A percentile compares a stretch with the other conserved stretches of the same genome.
phyloP scores from a whole-genome alignment of 208 protist genomes.

The Trypanosoma congolense region DNA sequence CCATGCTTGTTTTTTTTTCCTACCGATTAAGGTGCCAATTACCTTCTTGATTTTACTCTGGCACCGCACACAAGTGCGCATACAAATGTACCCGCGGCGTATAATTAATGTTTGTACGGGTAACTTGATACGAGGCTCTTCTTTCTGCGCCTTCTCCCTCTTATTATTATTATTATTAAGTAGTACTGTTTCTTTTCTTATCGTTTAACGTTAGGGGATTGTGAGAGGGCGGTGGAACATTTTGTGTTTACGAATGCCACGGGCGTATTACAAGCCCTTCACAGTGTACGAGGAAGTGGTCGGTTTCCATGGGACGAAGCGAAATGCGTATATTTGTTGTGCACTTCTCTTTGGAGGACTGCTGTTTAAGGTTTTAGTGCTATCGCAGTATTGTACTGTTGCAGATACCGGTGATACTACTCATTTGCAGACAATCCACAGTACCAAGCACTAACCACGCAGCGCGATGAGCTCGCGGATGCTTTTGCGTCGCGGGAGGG shows the following conservation, averaged over 20 bases:
- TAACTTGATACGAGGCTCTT: too few species aligned
- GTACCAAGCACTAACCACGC: conserved; percentile 44
- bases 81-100: too few species aligned
- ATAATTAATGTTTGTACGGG: too few species aligned
- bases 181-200: background rate
- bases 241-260: conserved; percentile 54
- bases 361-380: conserved; percentile 52
- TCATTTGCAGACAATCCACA: conserved; percentile 33
- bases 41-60: too few species aligned
- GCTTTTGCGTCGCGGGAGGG: conserved; percentile 20
- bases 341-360: conserved; percentile 56
- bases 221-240: background rate
- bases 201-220: background rate
- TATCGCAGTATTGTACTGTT: conserved; percentile 42
- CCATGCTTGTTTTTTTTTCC: too few species aligned
- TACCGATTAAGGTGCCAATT: too few species aligned
- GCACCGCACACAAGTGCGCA: too few species aligned
- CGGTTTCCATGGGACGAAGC: conserved; percentile 56
- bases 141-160: too few species aligned
- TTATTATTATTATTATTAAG: too few species aligned
- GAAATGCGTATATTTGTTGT: conserved; percentile 73
- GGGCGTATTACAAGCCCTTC: conserved; percentile 80
- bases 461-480: conserved; percentile 41
- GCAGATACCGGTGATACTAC: conserved; percentile 16
- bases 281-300: conserved; percentile 79